Percentiles rank a stretch among this genome's conserved stretches.
Evolutionary conservation across 164 flowering plant species (phyloP).

Genomic region (Annona squamosa): DNA sequence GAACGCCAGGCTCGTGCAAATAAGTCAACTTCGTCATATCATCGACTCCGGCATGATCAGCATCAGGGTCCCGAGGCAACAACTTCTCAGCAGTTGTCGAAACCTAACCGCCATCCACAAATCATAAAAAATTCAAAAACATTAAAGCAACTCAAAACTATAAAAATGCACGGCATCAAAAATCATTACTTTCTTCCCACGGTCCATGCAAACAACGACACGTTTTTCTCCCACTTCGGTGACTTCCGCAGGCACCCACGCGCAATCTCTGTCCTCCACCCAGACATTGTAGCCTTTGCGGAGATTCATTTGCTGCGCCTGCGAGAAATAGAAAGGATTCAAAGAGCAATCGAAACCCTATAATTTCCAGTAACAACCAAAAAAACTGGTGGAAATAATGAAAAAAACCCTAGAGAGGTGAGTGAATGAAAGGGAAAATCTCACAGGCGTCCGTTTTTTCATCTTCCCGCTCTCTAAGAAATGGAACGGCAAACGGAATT

Average conservation of each 20-base stretch:
- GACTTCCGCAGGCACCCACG: slow-evolving; percentile 79
- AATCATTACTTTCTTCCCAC: slow-evolving; percentile 62
- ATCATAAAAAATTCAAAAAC: neutral
- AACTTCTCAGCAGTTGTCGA: slow-evolving; percentile 47
- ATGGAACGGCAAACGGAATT: neutral
- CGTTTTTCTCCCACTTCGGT: slow-evolving; percentile 43
- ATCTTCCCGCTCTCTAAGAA: slow-evolving; percentile 18
- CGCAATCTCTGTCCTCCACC: slow-evolving; percentile 65
- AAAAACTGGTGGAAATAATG: slow-evolving; percentile 8
- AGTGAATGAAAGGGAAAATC: neutral
- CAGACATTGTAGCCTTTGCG: slow-evolving; percentile 78
- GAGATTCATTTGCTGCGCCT: slow-evolving; percentile 44
- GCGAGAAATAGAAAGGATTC: neutral
- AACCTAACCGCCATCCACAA: slow-evolving; percentile 30
- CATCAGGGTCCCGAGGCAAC: slow-evolving; percentile 72
- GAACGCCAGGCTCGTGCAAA: slow-evolving; percentile 95
- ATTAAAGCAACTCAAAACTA: neutral
- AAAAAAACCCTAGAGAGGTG: neutral
- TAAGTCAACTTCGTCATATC: slow-evolving; percentile 97
- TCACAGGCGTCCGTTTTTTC: slow-evolving; percentile 7
- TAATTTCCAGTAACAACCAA: slow-evolving; percentile 4
- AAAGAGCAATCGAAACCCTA: slow-evolving; percentile 20
- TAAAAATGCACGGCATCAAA: neutral
- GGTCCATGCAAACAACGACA: slow-evolving; percentile 41
- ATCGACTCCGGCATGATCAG: slow-evolving; percentile 92